A percentile compares a stretch with the other conserved stretches of the same genome.
Evolutionary conservation across 306 rosid genomes (phyloP).

Genomic region (Prunus mume): DNA sequence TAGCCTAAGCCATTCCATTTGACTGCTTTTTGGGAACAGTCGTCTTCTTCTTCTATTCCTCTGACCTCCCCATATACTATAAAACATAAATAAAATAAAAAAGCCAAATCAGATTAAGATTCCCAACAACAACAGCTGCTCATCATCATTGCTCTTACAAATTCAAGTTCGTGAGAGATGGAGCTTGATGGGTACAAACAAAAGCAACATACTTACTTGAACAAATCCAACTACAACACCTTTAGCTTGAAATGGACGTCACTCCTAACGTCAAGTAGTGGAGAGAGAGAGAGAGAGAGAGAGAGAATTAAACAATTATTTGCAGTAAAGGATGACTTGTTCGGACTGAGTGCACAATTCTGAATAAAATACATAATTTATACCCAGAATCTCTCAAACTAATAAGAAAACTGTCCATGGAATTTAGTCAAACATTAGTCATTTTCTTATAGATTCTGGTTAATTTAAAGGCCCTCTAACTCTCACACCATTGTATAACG

Average conservation of each 20-base stretch:
- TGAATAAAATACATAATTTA: background rate
- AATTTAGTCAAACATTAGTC: slow-evolving; percentile 17
- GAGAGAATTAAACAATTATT: slow-evolving; percentile 4
- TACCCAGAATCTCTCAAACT: background rate
- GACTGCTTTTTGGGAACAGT: slow-evolving; percentile 48
- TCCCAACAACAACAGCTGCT: background rate
- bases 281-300: slow-evolving; percentile 29
- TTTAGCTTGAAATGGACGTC: slow-evolving; percentile 21
- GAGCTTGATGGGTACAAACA: background rate
- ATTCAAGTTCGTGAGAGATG: background rate
- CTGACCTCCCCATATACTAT: no score
- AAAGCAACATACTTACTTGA: slow-evolving; percentile 4
- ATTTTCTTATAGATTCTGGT: no score
- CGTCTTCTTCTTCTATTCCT: slow-evolving; percentile 10
- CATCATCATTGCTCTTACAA: slow-evolving; percentile 10
- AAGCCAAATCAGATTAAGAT: slow-evolving; percentile 9
- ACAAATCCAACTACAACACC: slow-evolving; percentile 20
- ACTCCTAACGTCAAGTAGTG: slow-evolving; percentile 36
- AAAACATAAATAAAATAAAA: background rate
- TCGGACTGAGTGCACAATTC: slow-evolving; percentile 15
- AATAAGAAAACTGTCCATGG: background rate
- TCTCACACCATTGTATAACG: no score
- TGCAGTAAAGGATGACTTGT: slow-evolving; percentile 21
- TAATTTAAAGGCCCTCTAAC: no score
- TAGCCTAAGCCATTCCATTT: slow-evolving; percentile 28